Evolutionary conservation across 1,284 basidiomycete species (phyloP).

Genomic region (Xanthoconium separans): DNA sequence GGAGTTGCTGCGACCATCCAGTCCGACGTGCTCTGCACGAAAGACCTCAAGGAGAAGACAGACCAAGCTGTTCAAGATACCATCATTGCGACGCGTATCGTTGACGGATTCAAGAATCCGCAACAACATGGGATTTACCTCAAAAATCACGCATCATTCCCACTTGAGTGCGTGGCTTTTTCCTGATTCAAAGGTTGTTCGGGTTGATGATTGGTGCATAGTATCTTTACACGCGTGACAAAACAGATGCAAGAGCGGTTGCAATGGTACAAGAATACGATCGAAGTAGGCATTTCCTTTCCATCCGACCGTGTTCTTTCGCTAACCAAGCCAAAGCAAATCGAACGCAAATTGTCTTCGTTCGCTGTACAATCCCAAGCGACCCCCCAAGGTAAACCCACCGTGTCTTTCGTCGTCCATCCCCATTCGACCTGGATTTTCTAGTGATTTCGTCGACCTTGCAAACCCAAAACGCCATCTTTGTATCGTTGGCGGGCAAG

Average conservation of each 20-base stretch:
- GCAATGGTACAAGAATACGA: constrained; percentile 74
- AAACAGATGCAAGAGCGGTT: constrained; percentile 70
- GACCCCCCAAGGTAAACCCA: constrained; percentile 66
- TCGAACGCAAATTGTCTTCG: constrained; percentile 74
- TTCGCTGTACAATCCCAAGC: constrained; percentile 58
- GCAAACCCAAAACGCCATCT: constrained; percentile 72
- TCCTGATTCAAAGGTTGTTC: not conserved
- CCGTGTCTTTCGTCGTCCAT: not conserved
- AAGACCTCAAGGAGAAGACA: constrained; percentile 67
- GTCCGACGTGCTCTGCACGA: constrained; percentile 63
- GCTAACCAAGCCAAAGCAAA: constrained; percentile 54
- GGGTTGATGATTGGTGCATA: constrained; percentile 28
- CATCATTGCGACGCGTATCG: constrained; percentile 67
- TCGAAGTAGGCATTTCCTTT: constrained; percentile 52
- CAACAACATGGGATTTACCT: constrained; percentile 66
- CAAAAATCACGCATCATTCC: constrained; percentile 76
- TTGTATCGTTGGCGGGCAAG: constrained; percentile 69
- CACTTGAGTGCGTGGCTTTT: constrained; percentile 62
- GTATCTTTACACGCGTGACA: constrained; percentile 72
- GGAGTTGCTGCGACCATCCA: constrained; percentile 62
- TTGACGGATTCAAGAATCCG: constrained; percentile 73
- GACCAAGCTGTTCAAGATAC: constrained; percentile 78
- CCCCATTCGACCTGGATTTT: not conserved
- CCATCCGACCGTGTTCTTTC: not conserved
- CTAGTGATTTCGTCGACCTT: constrained; percentile 69